These are phyloP conservation scores for Botrytis elliptica DNA, from an alignment of 2,329 filamentous ascomycete genomes.

Conservation along the genomic window DNA sequence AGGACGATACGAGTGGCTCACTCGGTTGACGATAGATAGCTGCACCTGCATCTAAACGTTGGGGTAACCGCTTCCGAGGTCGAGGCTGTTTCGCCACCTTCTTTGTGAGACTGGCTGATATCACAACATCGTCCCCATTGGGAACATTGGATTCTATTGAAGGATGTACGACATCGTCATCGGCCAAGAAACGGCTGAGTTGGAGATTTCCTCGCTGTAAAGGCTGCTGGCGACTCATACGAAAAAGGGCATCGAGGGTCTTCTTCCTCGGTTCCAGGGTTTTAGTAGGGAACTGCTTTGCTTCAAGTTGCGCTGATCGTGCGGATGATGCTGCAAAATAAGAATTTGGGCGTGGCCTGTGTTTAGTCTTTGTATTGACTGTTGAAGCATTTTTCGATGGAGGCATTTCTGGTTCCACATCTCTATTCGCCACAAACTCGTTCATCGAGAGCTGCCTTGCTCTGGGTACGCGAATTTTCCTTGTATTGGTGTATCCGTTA, in stretches of 20 bases:
- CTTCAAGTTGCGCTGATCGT: conserved; percentile 58
- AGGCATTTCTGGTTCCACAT: background rate
- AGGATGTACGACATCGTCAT: conserved; percentile 28
- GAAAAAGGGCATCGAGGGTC: conserved; percentile 55
- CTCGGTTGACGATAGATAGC: conserved; percentile 39
- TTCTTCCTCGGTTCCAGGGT: conserved; percentile 54
- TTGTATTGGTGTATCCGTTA: conserved; percentile 4
- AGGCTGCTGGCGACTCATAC: conserved; percentile 41
- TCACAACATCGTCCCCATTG: background rate
- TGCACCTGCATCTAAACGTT: conserved; percentile 37
- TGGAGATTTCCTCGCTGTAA: conserved; percentile 37
- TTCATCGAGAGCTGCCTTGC: conserved; percentile 33
- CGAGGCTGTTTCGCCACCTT: conserved; percentile 1
- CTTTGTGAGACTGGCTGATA: background rate
- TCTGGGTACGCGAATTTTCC: conserved; percentile 31
- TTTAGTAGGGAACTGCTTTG: conserved; percentile 37
- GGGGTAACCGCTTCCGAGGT: conserved; percentile 34
- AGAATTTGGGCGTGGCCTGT: conserved; percentile 23
- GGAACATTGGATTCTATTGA: conserved; percentile 19
- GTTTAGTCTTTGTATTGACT: background rate
- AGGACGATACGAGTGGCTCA: conserved; percentile 34
- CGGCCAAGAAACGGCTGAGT: conserved; percentile 42
- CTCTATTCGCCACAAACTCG: conserved; percentile 37
- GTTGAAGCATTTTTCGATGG: background rate
- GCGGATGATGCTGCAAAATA: conserved; percentile 27